A percentile compares a stretch with the other conserved stretches of the same genome.
Evolutionary conservation across 1,284 basidiomycete genomes (phyloP).

Genomic region (Ganoderma meredithae): DNA sequence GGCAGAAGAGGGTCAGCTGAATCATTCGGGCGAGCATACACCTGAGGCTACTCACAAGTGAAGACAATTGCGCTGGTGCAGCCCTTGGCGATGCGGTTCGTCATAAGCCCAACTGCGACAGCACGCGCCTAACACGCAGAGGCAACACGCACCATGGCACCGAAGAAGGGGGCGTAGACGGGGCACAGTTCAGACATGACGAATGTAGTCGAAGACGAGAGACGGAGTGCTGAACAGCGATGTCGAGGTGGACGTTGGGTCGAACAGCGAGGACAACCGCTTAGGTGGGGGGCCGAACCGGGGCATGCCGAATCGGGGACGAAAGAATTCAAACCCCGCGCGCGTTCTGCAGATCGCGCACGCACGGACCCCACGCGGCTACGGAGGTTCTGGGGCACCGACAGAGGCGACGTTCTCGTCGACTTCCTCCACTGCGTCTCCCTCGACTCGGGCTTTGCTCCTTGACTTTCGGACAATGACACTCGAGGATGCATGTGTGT

Average conservation of each 20-base stretch:
- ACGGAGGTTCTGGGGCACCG: background rate
- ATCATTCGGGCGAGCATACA: conserved; percentile 37
- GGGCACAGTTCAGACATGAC: conserved; percentile 90
- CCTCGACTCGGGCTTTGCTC: background rate
- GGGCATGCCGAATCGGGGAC: conserved; percentile 19
- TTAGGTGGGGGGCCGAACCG: conserved; percentile 20
- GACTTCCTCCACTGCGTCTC: background rate
- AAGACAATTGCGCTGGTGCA: conserved; percentile 98
- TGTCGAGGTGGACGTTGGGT: conserved; percentile 18
- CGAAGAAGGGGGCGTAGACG: conserved; percentile 97
- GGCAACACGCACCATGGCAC: conserved; percentile 80
- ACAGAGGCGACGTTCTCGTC: background rate
- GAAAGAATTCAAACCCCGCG: background rate
- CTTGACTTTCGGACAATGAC: background rate
- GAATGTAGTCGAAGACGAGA: conserved; percentile 13
- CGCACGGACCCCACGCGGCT: conserved; percentile 4
- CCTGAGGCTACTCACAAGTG: conserved; percentile 76
- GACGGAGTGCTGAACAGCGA: conserved; percentile 25
- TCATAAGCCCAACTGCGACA: conserved; percentile 25
- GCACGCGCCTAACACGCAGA: background rate
- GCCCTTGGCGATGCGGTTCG: conserved; percentile 61
- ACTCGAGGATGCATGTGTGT: background rate
- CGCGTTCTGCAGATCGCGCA: background rate
- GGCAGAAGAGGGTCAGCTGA: background rate
- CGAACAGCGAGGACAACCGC: conserved; percentile 24